Base-by-base conservation (phyloP, 139 green algal genomes). In the Pedinophyceae sp. region DNA sequence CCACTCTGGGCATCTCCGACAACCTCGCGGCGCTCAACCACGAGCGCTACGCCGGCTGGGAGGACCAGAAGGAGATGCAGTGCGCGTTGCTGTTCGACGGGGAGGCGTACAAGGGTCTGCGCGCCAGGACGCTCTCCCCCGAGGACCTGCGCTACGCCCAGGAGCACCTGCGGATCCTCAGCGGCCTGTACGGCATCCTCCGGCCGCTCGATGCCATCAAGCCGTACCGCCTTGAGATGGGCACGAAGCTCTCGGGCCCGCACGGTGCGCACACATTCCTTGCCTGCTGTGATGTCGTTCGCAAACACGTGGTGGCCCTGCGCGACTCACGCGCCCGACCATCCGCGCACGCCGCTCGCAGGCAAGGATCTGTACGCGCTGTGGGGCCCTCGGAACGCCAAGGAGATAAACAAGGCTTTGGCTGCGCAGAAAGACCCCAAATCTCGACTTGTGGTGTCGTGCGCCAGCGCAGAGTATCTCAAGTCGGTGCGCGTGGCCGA, bases 151-250 rank as follows among this genome's bases (percentile, higher is more conserved):
- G 62, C 39, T 60, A 28, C 30, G 57, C 62, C 17, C 50, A 62
- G 29, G 30, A 45, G 30, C 52, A 61, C 15, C 2, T 74, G 19
- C 55, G 67, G 5, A 59, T 70, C 23, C 39, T 75, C n/a, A 60
- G 23, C 27, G 58, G 53, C 22, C 40, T 70, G 4, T 68, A 70
- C 47, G 67, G 67, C 17, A 16, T 70, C 15, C 51, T 75, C 15
- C 39, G 29, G 39, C 55, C 67, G 7, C 30, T 60, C 4, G 67
- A 70, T 23, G 34, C 17, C 10, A 66, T 75, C 55, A 56, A 56
- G 26, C 62, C 62, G 19, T 68, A 70, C 30, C 45, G 59, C 10
- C 55, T 69, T 10, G 62, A 69, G 3, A 61, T 61, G 62, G 5
- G 25, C 26, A 59, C n/a, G 24, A 53, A 52, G 6, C 41, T 64